Evolutionary conservation across 2,329 filamentous ascomycete species (phyloP).

Genomic region (Penicillium sp.): DNA sequence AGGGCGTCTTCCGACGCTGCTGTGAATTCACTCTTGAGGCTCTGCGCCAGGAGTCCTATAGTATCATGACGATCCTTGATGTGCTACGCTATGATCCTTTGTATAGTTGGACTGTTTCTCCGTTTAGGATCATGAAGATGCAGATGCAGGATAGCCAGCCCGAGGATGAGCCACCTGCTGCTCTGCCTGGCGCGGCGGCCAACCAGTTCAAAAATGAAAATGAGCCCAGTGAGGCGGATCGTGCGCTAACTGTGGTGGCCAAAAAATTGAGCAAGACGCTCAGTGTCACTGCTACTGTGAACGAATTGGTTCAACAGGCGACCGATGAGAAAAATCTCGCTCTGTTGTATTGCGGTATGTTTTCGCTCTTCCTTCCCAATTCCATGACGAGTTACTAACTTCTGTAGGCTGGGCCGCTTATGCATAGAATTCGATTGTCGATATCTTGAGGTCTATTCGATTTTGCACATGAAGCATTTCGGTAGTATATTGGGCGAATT

Average conservation of each 20-base stretch:
- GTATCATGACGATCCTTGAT: conserved; percentile 97
- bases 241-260: conserved; percentile 85
- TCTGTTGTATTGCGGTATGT: conserved; percentile 69
- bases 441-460: background rate
- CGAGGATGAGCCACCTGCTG: conserved; percentile 38
- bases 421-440: background rate
- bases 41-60: conserved; percentile 88
- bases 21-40: conserved; percentile 97
- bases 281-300: conserved; percentile 92
- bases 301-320: conserved; percentile 93
- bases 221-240: conserved; percentile 76
- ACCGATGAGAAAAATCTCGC: conserved; percentile 90
- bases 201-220: conserved; percentile 47
- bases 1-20: conserved; percentile 94
- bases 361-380: no score
- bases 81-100: conserved; percentile 97
- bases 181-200: conserved; percentile 29
- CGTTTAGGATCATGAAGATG: conserved; percentile 62
- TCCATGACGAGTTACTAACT: background rate
- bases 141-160: conserved; percentile 61
- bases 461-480: background rate
- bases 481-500: no score
- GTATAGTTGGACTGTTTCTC: conserved; percentile 90
- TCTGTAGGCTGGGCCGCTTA: conserved; percentile 5
- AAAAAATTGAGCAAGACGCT: conserved; percentile 94